Conservation (phyloP, 495 filamentous ascomycete species). For the Penicilliopsis zonata region DNA sequence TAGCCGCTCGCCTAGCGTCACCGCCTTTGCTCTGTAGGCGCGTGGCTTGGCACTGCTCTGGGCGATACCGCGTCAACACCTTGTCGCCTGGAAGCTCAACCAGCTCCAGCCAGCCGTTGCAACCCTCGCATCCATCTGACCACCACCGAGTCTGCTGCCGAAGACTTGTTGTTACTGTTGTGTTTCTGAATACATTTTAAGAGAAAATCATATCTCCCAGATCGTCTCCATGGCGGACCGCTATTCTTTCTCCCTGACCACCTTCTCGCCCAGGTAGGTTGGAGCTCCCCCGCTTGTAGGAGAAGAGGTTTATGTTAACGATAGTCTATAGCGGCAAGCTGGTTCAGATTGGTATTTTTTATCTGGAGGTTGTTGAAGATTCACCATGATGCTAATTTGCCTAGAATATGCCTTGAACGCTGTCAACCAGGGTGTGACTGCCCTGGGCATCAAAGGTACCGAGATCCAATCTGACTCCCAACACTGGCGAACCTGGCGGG, state of each 20-base stretch:
- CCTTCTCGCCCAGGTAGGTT: slow-evolving; percentile 94
- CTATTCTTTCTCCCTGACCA: slow-evolving; percentile 98
- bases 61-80: slow-evolving; percentile 27
- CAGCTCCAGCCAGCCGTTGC: slow-evolving; percentile 9
- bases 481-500: neutral
- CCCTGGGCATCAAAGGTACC: slow-evolving; percentile 95
- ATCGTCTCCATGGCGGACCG: slow-evolving; percentile 72
- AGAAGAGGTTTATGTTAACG: slow-evolving; percentile 28
- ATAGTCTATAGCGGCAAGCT: slow-evolving; percentile 69
- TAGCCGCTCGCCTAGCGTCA: slow-evolving; percentile 16
- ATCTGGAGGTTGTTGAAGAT: neutral
- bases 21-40: slow-evolving; percentile 12
- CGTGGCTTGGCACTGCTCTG: slow-evolving; percentile 10
- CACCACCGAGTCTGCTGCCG: slow-evolving; percentile 1
- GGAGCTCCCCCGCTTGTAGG: slow-evolving; percentile 8
- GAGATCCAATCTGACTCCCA: slow-evolving; percentile 1
- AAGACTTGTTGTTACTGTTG: slow-evolving; percentile 9
- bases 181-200: slow-evolving; percentile 7
- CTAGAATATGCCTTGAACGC: slow-evolving; percentile 98
- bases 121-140: slow-evolving; percentile 3
- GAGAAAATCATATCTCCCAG: slow-evolving; percentile 3
- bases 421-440: slow-evolving; percentile 97
- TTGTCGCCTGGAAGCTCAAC: slow-evolving; percentile 11
- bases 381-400: slow-evolving; percentile 1
- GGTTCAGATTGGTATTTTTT: slow-evolving; percentile 48